A percentile compares a stretch with the other conserved stretches of the same genome.
phyloP scores from a whole-genome alignment of 345 rosid genomes.

The Moringa oleifera region DNA sequence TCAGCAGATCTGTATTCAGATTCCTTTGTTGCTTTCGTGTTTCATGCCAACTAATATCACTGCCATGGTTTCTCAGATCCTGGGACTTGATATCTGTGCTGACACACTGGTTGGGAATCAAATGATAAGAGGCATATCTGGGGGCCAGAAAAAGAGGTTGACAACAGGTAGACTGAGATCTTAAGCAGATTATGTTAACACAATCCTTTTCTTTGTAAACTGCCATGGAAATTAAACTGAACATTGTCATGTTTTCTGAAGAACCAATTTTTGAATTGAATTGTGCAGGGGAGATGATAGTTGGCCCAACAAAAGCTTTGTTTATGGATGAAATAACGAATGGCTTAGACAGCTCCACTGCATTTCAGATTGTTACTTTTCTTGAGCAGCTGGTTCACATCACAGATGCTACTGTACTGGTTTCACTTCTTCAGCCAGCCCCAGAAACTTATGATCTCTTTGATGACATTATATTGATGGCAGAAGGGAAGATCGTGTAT shows the following conservation, averaged over 20 bases:
- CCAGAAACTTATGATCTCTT: constrained; percentile 60
- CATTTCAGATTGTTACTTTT: constrained; percentile 52
- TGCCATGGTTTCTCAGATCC: constrained; percentile 20
- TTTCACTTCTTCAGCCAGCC: constrained; percentile 70
- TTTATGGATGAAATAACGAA: constrained; percentile 73
- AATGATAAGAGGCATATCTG: constrained; percentile 46
- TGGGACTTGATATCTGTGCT: constrained; percentile 46
- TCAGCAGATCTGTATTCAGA: background rate
- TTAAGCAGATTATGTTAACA: background rate
- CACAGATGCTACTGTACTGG: constrained; percentile 46
- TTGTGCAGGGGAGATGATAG: constrained; percentile 61
- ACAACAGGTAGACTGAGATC: constrained; percentile 33
- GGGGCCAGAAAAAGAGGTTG: constrained; percentile 46
- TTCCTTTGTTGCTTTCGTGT: background rate
- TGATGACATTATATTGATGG: constrained; percentile 55
- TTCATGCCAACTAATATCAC: background rate
- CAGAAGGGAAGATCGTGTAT: constrained; percentile 55
- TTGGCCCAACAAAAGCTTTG: constrained; percentile 55
- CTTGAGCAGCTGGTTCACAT: constrained; percentile 55
- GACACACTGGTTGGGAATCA: constrained; percentile 42
- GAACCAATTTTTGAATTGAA: background rate
- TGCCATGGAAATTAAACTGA: background rate
- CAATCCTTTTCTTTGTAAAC: background rate
- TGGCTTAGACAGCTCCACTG: constrained; percentile 66
- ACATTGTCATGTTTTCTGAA: background rate